Base-by-base conservation (phyloP, 768 basidiomycete genomes). In the Collybia sp. region DNA sequence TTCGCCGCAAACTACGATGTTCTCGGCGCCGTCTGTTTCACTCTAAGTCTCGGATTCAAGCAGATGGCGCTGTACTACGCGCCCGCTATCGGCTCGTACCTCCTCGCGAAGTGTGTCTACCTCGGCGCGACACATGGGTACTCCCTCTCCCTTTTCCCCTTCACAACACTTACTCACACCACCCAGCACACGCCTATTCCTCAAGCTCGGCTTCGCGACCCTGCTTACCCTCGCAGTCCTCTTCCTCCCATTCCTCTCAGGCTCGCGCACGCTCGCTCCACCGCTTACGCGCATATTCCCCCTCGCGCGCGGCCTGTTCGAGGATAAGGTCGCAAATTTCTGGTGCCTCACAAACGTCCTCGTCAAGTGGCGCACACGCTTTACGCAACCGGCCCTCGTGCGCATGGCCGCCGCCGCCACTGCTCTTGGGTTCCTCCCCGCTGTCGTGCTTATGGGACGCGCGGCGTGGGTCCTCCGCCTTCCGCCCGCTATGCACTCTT, bases 31-130 rank as follows among this genome's bases (percentile, higher is more conserved):
- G 59, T 89, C 12, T 80, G 71, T 47, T 95, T 97, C 54, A 86
- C 91, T 5, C 68, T 83, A n/a, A 87, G 88, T 52, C 75, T 98
- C 15, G 79, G 86, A 2, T 94, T 95, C 73, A 96, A 96, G 64
- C 94, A 97, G 59, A 96, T 97, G 93, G 85, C 90, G 2, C 69
- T 96, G 19, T 95, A 96, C 60, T 98, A 93, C 59, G 86, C 90
- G 0, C 92, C 93, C 1, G 93, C 87, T 0, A 78, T 97, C n/a
- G 93, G 92, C 32, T 80, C 85, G 0, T 97, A 94, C 63, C 70
- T 96, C 5, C 65, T 95, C 2, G 93, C 89, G 4, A 96, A 92
- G 67, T 96, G 95, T 56, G 48, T 95, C 1, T 88, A 82, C 61
- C 70, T 94, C 6, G 91, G 92, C n/a, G 67, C 72, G 19, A 53